phyloP scores from a whole-genome alignment of 352 stramenopile species.

The Globisporangium solare region DNA sequence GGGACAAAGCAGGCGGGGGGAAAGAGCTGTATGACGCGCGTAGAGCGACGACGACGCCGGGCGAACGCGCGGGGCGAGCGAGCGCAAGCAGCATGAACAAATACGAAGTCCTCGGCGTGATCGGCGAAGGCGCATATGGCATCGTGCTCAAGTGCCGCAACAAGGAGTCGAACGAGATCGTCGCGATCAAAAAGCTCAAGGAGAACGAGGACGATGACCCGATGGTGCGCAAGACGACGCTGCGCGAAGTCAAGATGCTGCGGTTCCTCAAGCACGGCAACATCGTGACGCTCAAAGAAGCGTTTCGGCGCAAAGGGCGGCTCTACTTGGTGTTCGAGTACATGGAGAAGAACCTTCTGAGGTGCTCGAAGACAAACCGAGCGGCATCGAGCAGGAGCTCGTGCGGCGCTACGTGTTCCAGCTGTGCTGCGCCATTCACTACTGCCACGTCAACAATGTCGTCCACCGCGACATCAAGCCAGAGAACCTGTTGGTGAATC shows the following conservation, averaged over 20 bases:
- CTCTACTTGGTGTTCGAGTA: slow-evolving; percentile 99
- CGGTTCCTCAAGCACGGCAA: slow-evolving; percentile 97
- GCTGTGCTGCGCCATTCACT: slow-evolving; percentile 94
- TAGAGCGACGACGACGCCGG: not conserved
- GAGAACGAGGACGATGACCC: slow-evolving; percentile 89
- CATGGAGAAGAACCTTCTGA: slow-evolving; percentile 96
- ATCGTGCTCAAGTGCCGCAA: slow-evolving; percentile 91
- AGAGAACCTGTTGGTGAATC: slow-evolving; percentile 98
- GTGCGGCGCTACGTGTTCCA: slow-evolving; percentile 99
- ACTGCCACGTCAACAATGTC: slow-evolving; percentile 96
- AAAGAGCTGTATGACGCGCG: slow-evolving; percentile 3
- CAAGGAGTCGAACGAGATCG: slow-evolving; percentile 95
- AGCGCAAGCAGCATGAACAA: slow-evolving; percentile 83
- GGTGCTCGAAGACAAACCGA: slow-evolving; percentile 89
- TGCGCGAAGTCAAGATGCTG: slow-evolving; percentile 98
- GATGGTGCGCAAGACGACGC: slow-evolving; percentile 91
- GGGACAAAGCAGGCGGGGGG: not conserved
- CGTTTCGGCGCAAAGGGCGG: slow-evolving; percentile 94
- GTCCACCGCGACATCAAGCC: slow-evolving; percentile 99
- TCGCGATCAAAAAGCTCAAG: slow-evolving; percentile 99
- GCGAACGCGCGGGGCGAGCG: slow-evolving; percentile 1
- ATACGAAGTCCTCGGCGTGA: slow-evolving; percentile 91
- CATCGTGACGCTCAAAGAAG: slow-evolving; percentile 97
- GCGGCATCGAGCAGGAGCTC: slow-evolving; percentile 86
- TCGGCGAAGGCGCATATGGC: slow-evolving; percentile 93